Conservation (phyloP, 2,329 filamentous ascomycete genomes). For the Fusarium sp. region DNA sequence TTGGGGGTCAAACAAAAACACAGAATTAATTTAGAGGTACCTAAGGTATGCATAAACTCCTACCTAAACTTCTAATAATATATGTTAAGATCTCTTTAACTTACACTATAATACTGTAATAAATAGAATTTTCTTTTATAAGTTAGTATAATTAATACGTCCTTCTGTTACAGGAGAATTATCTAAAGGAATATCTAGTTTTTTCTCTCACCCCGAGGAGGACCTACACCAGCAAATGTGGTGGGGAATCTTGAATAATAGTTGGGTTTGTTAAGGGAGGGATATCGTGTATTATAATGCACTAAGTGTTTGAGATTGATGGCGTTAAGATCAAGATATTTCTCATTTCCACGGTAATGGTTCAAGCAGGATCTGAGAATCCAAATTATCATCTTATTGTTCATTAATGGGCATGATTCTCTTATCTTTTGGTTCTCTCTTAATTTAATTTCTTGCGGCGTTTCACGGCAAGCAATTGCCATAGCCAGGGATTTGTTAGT, state of each 20-base stretch:
- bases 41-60: no score
- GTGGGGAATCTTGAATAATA: conserved; percentile 18
- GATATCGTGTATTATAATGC: conserved; percentile 4
- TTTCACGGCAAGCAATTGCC: conserved; percentile 4
- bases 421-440: conserved; percentile 1
- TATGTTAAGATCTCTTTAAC: no score
- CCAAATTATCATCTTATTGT: not conserved
- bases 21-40: no score
- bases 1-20: no score
- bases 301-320: conserved; percentile 31
- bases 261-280: not conserved
- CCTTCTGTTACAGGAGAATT: no score
- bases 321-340: not conserved
- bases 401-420: not conserved
- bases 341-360: conserved; percentile 1
- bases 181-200: no score
- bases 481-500: conserved; percentile 7
- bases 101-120: no score
- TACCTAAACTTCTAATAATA: no score
- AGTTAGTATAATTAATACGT: no score
- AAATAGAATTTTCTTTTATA: no score
- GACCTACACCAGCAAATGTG: not conserved
- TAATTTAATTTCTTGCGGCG: conserved; percentile 2
- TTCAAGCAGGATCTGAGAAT: not conserved
- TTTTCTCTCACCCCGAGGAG: no score